Percentiles rank a stretch among this genome's conserved stretches.
phyloP scores from a whole-genome alignment of 179 eudicot genomes.

The Pouteria campechiana region DNA sequence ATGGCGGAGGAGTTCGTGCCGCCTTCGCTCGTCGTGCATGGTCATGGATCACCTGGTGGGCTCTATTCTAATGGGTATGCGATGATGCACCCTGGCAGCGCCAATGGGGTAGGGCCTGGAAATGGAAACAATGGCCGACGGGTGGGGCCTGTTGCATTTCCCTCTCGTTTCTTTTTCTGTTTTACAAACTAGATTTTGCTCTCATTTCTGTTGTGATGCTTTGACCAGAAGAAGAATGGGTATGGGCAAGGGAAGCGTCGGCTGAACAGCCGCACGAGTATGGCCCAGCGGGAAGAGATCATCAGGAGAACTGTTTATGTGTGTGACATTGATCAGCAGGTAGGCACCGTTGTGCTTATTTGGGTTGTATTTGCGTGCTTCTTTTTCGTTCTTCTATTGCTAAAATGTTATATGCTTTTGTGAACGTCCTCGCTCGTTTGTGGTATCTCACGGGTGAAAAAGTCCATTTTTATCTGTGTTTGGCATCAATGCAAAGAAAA shows the following conservation, averaged over 20 bases:
- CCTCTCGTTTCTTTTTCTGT: not conserved
- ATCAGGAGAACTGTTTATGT: constrained; percentile 93
- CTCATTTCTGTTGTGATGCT: too few species aligned
- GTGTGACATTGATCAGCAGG: constrained; percentile 99
- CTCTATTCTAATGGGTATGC: not conserved
- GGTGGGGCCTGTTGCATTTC: not conserved
- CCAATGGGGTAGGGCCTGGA: too few species aligned
- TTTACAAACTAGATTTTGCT: too few species aligned
- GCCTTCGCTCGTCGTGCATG: constrained; percentile 24
- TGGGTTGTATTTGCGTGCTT: not conserved
- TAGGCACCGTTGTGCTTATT: constrained; percentile 2
- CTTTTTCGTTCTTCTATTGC: not conserved
- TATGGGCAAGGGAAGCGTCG: constrained; percentile 58
- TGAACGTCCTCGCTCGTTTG: too few species aligned
- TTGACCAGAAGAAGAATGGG: constrained; percentile 47
- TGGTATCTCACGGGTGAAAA: too few species aligned
- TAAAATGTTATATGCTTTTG: too few species aligned
- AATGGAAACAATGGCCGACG: not conserved
- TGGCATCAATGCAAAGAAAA: too few species aligned
- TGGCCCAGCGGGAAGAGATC: constrained; percentile 89
- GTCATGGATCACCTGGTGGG: constrained; percentile 2
- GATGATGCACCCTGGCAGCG: too few species aligned
- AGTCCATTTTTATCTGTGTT: too few species aligned
- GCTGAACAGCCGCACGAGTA: constrained; percentile 66
- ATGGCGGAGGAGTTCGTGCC: constrained; percentile 71